Evolutionary conservation across 352 stramenopile genomes (phyloP).

Genomic region (Phytophthora tentaculata): DNA sequence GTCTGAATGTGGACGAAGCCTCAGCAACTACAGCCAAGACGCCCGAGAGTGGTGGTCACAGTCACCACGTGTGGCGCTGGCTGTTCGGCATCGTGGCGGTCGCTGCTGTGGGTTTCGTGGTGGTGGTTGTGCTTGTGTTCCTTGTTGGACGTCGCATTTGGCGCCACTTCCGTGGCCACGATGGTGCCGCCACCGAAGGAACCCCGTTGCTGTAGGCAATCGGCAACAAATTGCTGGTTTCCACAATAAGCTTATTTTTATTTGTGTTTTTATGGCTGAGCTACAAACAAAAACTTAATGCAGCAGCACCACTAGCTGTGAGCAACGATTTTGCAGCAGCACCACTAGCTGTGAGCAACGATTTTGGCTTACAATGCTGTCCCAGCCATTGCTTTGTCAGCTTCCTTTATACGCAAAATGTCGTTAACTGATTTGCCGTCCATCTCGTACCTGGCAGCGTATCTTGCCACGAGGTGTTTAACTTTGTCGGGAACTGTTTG

Average conservation of each 20-base stretch:
- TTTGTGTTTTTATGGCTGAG: too few species aligned
- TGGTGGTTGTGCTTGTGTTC: slow-evolving; percentile 29
- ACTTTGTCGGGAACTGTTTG: too few species aligned
- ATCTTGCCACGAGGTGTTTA: not conserved
- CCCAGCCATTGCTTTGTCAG: too few species aligned
- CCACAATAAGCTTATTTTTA: too few species aligned
- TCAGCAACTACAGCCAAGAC: slow-evolving; percentile 9
- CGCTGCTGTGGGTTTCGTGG: slow-evolving; percentile 22
- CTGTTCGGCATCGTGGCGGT: slow-evolving; percentile 33
- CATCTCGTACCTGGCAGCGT: too few species aligned
- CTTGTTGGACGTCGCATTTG: slow-evolving; percentile 28
- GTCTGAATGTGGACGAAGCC: slow-evolving; percentile 18
- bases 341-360: too few species aligned
- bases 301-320: too few species aligned
- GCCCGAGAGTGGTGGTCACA: slow-evolving; percentile 8
- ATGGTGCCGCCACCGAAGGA: slow-evolving; percentile 20
- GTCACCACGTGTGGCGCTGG: slow-evolving; percentile 36
- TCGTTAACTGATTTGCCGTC: not conserved
- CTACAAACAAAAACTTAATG: too few species aligned
- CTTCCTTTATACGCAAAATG: too few species aligned
- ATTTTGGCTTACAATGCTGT: not conserved
- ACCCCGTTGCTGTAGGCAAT: slow-evolving; percentile 24
- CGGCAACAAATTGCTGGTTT: too few species aligned
- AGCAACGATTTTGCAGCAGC: too few species aligned
- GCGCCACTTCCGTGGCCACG: slow-evolving; percentile 32